phyloP scores from a whole-genome alignment of 2,329 filamentous ascomycete genomes.

The Ceratocystis cubensis region DNA sequence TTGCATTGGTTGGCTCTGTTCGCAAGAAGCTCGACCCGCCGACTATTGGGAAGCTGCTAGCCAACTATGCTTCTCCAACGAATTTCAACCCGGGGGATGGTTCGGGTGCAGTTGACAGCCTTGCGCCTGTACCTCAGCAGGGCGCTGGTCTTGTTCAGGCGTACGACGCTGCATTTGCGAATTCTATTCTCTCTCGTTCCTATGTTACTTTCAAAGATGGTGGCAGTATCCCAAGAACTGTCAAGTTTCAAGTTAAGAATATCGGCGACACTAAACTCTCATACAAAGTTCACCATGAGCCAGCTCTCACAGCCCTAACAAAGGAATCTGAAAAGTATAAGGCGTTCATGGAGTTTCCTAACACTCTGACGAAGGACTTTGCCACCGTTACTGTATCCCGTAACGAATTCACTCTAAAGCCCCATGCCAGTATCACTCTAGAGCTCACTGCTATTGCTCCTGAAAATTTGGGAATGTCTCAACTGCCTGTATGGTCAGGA shows the following conservation, averaged over 20 bases:
- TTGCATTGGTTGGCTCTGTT: slow-evolving; percentile 41
- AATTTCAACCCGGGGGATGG: slow-evolving; percentile 35
- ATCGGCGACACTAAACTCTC: slow-evolving; percentile 36
- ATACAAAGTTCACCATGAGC: slow-evolving; percentile 40
- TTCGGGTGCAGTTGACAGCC: slow-evolving; percentile 29
- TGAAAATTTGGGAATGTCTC: slow-evolving; percentile 24
- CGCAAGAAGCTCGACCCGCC: slow-evolving; percentile 40
- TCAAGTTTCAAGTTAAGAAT: slow-evolving; percentile 46
- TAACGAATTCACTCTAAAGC: slow-evolving; percentile 32
- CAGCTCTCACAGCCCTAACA: slow-evolving; percentile 43
- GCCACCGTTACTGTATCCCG: slow-evolving; percentile 35
- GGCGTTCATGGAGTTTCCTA: slow-evolving; percentile 31
- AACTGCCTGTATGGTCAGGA: slow-evolving; percentile 34
- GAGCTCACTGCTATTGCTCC: slow-evolving; percentile 28
- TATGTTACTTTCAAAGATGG: slow-evolving; percentile 54
- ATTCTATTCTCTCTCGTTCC: slow-evolving; percentile 41
- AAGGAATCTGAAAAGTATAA: slow-evolving; percentile 27
- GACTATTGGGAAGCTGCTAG: slow-evolving; percentile 38
- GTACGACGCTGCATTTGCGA: slow-evolving; percentile 43
- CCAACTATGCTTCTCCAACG: slow-evolving; percentile 38
- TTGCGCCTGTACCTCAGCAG: slow-evolving; percentile 47
- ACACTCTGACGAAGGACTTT: slow-evolving; percentile 31
- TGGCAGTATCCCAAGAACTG: slow-evolving; percentile 38
- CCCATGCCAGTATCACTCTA: slow-evolving; percentile 24
- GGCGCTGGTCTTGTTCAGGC: slow-evolving; percentile 49